phyloP scores from a whole-genome alignment of 106 monocot species.

The Platanthera zijinensis region DNA sequence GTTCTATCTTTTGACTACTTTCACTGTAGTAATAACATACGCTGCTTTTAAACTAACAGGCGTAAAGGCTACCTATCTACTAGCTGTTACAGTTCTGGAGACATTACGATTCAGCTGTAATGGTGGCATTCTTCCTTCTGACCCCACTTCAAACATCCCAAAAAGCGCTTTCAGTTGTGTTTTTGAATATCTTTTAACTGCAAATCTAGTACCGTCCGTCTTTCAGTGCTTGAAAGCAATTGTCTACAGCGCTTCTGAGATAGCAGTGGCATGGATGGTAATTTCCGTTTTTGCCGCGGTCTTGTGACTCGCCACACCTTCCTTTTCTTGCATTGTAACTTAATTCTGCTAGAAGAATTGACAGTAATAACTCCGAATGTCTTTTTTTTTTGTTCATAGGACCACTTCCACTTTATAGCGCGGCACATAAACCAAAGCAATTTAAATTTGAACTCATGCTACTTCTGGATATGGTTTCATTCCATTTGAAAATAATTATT shows the following conservation, averaged over 20 bases:
- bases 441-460: neutral
- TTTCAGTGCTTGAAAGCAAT: conserved; percentile 89
- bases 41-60: conserved; percentile 30
- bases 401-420: neutral
- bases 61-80: conserved; percentile 95
- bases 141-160: conserved; percentile 23
- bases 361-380: neutral
- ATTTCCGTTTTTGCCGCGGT: neutral
- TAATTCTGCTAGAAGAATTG: neutral
- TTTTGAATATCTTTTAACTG: conserved; percentile 89
- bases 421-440: neutral
- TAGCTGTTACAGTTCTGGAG: conserved; percentile 90
- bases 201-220: conserved; percentile 78
- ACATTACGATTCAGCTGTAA: conserved; percentile 88
- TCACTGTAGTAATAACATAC: conserved; percentile 4
- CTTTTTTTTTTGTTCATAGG: neutral
- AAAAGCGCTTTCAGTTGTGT: conserved; percentile 91
- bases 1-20: conserved; percentile 5
- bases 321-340: neutral
- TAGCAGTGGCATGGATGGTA: conserved; percentile 87
- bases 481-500: neutral
- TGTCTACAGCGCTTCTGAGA: conserved; percentile 80
- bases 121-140: conserved; percentile 66
- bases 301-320: too few relatives aligned
- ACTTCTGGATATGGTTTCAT: neutral